Evolutionary conservation across 1,284 basidiomycete genomes (phyloP).

Genomic region (Leccinum fallax): DNA sequence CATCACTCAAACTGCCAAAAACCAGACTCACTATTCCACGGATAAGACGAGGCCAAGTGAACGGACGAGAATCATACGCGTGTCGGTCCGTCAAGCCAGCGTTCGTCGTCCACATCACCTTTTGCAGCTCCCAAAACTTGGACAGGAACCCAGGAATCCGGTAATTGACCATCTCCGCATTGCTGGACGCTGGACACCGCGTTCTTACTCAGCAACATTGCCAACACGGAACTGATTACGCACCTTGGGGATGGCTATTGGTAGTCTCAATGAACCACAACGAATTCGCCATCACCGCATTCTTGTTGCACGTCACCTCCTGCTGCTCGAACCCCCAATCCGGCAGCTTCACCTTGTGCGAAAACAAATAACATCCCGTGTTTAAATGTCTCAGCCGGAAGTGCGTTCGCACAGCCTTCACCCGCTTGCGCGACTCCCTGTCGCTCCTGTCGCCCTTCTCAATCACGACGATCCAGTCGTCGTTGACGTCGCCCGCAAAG

Average conservation of each 20-base stretch:
- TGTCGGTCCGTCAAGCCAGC: constrained; percentile 94
- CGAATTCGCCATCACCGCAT: constrained; percentile 88
- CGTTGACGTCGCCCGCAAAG: constrained; percentile 89
- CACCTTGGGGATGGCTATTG: constrained; percentile 68
- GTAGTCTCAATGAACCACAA: constrained; percentile 96
- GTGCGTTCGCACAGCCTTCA: constrained; percentile 81
- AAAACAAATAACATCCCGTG: constrained; percentile 96
- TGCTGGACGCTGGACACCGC: constrained; percentile 54
- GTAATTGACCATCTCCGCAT: constrained; percentile 88
- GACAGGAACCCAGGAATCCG: constrained; percentile 81
- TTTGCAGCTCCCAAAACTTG: constrained; percentile 93
- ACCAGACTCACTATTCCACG: constrained; percentile 85
- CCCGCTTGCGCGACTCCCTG: constrained; percentile 64
- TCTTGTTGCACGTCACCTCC: constrained; percentile 98
- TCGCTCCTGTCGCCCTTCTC: constrained; percentile 69
- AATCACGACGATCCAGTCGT: constrained; percentile 95
- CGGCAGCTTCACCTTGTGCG: constrained; percentile 95
- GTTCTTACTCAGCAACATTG: not conserved
- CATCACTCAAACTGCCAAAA: not conserved
- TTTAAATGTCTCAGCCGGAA: constrained; percentile 87
- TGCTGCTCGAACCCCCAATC: constrained; percentile 99
- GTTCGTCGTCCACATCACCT: constrained; percentile 99
- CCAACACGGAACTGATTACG: constrained; percentile 37
- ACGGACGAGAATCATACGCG: constrained; percentile 91
- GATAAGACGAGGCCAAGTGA: constrained; percentile 84